Percentiles rank a stretch among this genome's conserved stretches.
phyloP scores from a whole-genome alignment of 1,284 basidiomycete species.

The Ceratobasidium sp. region DNA sequence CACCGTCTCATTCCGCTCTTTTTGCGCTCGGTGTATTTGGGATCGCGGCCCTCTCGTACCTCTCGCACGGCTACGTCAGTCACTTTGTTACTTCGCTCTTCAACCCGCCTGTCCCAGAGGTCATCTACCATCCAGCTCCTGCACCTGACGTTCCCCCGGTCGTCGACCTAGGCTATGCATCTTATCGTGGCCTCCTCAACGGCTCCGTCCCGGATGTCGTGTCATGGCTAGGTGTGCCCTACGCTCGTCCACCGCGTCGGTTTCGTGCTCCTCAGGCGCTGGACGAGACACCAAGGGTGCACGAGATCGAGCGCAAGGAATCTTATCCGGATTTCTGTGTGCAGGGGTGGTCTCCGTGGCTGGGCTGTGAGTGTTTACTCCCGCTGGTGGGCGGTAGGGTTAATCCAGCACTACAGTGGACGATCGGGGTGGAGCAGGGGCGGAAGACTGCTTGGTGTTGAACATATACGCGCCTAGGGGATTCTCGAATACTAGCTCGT shows the following conservation, averaged over 20 bases:
- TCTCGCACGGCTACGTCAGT: slow-evolving; percentile 2
- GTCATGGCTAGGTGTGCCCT: slow-evolving; percentile 65
- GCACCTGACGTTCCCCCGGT: background rate
- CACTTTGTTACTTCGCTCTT: background rate
- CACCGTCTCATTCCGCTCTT: slow-evolving; percentile 12
- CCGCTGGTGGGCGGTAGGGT: background rate
- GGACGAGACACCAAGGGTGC: slow-evolving; percentile 46
- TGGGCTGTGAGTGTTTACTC: slow-evolving; percentile 7
- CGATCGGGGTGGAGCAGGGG: slow-evolving; percentile 68
- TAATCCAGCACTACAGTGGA: slow-evolving; percentile 54
- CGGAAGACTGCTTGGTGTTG: slow-evolving; percentile 63
- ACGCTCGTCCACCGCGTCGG: slow-evolving; percentile 58
- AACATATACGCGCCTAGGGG: slow-evolving; percentile 58
- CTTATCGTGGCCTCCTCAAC: slow-evolving; percentile 63
- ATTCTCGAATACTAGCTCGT: slow-evolving; percentile 55
- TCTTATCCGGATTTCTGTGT: slow-evolving; percentile 37
- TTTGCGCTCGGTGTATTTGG: slow-evolving; percentile 18
- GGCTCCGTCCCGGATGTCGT: slow-evolving; percentile 54
- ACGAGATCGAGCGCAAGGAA: slow-evolving; percentile 41
- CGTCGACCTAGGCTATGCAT: slow-evolving; percentile 51
- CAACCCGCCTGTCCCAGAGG: background rate
- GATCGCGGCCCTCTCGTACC: background rate
- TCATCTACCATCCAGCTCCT: background rate
- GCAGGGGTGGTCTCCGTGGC: slow-evolving; percentile 29
- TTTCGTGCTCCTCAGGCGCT: slow-evolving; percentile 58